These are phyloP conservation scores for Calonectria henricotiae DNA, from an alignment of 2,329 filamentous ascomycete species.

Conservation along the genomic window DNA sequence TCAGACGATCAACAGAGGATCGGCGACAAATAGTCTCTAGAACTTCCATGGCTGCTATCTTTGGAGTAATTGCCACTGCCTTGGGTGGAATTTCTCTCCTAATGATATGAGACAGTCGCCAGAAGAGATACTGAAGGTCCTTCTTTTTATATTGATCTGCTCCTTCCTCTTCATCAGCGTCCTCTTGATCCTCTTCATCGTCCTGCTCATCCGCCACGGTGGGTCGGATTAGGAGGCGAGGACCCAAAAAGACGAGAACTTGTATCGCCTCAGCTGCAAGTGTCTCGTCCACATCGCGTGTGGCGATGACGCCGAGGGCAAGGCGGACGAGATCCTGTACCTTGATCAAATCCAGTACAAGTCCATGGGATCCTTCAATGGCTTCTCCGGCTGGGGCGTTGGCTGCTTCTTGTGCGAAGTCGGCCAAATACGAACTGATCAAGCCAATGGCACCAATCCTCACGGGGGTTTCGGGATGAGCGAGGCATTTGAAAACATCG, in stretches of 20 bases:
- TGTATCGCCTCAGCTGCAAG: constrained; percentile 86
- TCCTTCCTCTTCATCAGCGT: constrained; percentile 62
- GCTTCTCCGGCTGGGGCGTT: constrained; percentile 69
- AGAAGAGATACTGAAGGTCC: constrained; percentile 81
- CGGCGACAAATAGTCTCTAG: constrained; percentile 79
- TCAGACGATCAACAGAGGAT: constrained; percentile 71
- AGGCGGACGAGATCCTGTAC: constrained; percentile 74
- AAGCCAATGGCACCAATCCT: constrained; percentile 85
- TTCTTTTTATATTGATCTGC: constrained; percentile 60
- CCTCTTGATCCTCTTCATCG: constrained; percentile 57
- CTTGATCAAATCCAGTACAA: constrained; percentile 76
- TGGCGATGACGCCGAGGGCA: constrained; percentile 71
- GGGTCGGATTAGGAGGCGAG: constrained; percentile 62
- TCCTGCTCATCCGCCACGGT: constrained; percentile 63
- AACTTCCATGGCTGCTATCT: constrained; percentile 82
- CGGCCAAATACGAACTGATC: constrained; percentile 83
- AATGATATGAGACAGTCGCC: constrained; percentile 83
- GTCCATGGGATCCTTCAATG: constrained; percentile 79
- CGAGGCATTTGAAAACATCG: constrained; percentile 78
- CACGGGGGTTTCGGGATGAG: constrained; percentile 81
- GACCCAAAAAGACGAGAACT: constrained; percentile 87
- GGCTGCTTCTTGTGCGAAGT: constrained; percentile 78
- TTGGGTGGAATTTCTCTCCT: constrained; percentile 81
- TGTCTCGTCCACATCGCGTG: constrained; percentile 77
- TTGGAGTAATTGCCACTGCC: constrained; percentile 78